These are phyloP conservation scores for Amanita subjunquillea DNA, from an alignment of 768 basidiomycete genomes.

Conservation along the genomic window DNA sequence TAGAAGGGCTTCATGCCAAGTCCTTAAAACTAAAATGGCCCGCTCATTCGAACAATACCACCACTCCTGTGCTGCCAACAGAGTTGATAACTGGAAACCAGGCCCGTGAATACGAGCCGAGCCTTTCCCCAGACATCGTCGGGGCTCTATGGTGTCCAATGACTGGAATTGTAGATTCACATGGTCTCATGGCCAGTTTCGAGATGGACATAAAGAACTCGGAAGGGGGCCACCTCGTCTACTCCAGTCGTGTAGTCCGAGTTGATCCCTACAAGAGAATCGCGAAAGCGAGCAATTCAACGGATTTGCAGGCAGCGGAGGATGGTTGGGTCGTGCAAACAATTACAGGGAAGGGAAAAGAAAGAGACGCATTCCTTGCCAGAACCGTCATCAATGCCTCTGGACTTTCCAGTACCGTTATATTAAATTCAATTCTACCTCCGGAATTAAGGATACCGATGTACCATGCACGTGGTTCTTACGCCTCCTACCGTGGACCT, in stretches of 20 bases:
- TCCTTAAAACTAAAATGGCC: slow-evolving; percentile 46
- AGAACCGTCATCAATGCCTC: slow-evolving; percentile 75
- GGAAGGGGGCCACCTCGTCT: slow-evolving; percentile 60
- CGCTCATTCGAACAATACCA: slow-evolving; percentile 20
- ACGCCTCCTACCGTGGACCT: slow-evolving; percentile 78
- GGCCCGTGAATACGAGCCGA: slow-evolving; percentile 71
- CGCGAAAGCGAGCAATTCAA: slow-evolving; percentile 9
- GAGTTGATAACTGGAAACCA: slow-evolving; percentile 57
- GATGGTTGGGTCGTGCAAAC: slow-evolving; percentile 87
- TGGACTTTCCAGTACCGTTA: slow-evolving; percentile 61
- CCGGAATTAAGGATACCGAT: slow-evolving; percentile 51
- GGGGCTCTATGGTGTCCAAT: slow-evolving; percentile 74
- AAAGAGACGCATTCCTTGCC: slow-evolving; percentile 57
- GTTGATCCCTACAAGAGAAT: slow-evolving; percentile 52
- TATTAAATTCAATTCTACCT: slow-evolving; percentile 63
- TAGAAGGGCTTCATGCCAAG: slow-evolving; percentile 59
- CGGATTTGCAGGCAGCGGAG: slow-evolving; percentile 22
- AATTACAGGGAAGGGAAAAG: slow-evolving; percentile 37
- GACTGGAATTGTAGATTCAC: slow-evolving; percentile 88
- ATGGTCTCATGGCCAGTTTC: slow-evolving; percentile 71
- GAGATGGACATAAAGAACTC: slow-evolving; percentile 74
- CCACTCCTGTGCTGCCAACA: slow-evolving; percentile 42
- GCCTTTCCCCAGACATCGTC: slow-evolving; percentile 60
- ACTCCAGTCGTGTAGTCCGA: slow-evolving; percentile 75
- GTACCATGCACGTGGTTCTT: slow-evolving; percentile 79